phyloP scores from a whole-genome alignment of 2,329 filamentous ascomycete genomes.

The Aspergillus fischeri region DNA sequence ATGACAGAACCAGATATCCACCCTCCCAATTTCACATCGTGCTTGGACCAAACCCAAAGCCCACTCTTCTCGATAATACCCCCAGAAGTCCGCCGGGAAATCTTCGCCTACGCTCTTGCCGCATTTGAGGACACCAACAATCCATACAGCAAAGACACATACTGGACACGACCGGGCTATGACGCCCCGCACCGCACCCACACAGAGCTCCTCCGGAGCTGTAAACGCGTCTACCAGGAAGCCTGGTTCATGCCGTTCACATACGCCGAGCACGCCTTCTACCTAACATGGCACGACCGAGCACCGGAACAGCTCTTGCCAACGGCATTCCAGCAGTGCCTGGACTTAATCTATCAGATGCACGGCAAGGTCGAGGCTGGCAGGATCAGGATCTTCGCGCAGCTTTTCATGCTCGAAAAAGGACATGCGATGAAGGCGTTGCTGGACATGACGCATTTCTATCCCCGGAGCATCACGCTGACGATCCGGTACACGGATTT shows the following conservation, averaged over 20 bases:
- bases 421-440: slow-evolving; percentile 21
- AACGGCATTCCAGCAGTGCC: slow-evolving; percentile 10
- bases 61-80: slow-evolving; percentile 41
- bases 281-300: slow-evolving; percentile 29
- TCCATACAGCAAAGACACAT: slow-evolving; percentile 29
- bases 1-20: neutral
- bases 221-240: slow-evolving; percentile 42
- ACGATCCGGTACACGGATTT: slow-evolving; percentile 51
- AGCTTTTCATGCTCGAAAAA: slow-evolving; percentile 39
- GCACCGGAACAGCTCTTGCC: slow-evolving; percentile 23
- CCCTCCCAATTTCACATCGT: neutral
- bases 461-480: slow-evolving; percentile 38
- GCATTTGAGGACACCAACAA: slow-evolving; percentile 32
- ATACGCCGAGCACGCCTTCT: slow-evolving; percentile 39
- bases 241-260: slow-evolving; percentile 43
- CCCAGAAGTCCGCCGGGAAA: slow-evolving; percentile 47
- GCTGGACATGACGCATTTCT: slow-evolving; percentile 26
- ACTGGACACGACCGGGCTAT: slow-evolving; percentile 42
- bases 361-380: slow-evolving; percentile 27
- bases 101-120: slow-evolving; percentile 43
- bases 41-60: slow-evolving; percentile 13
- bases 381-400: slow-evolving; percentile 41
- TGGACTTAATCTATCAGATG: slow-evolving; percentile 16
- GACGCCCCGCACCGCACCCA: slow-evolving; percentile 35
- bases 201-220: slow-evolving; percentile 41